Conservation (phyloP, 768 basidiomycete species). For the Agrocybe pediades region DNA sequence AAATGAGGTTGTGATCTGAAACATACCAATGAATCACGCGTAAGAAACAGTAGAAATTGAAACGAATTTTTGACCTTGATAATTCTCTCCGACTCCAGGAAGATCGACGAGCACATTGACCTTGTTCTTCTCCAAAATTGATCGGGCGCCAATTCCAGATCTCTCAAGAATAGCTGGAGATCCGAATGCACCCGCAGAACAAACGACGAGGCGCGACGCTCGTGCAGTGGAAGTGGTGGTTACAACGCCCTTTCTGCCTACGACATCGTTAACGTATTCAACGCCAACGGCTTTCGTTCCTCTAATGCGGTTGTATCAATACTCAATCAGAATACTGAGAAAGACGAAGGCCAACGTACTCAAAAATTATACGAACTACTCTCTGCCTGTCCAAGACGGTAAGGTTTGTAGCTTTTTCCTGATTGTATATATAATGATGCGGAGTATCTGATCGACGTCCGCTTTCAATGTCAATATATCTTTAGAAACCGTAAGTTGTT, state of each 20-base stretch:
- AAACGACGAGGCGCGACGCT: constrained; percentile 47
- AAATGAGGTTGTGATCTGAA: constrained; percentile 42
- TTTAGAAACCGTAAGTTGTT: constrained; percentile 23
- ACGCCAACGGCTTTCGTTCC: constrained; percentile 48
- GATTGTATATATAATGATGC: constrained; percentile 53
- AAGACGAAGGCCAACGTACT: constrained; percentile 31
- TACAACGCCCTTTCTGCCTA: constrained; percentile 21
- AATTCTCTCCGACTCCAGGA: constrained; percentile 78
- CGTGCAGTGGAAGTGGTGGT: constrained; percentile 23
- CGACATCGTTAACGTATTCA: constrained; percentile 46
- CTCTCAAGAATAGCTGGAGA: constrained; percentile 58
- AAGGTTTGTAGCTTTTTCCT: constrained; percentile 42
- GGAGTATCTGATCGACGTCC: constrained; percentile 62
- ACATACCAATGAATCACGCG: neutral
- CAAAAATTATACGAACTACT: constrained; percentile 50
- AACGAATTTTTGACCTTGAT: constrained; percentile 40
- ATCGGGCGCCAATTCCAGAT: constrained; percentile 58
- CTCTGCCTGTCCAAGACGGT: constrained; percentile 38
- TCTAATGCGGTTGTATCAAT: constrained; percentile 22
- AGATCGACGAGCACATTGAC: constrained; percentile 60
- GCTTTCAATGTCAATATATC: constrained; percentile 53
- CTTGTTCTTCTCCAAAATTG: constrained; percentile 45
- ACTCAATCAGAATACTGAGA: neutral
- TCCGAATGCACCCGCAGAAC: constrained; percentile 57
- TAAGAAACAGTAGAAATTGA: neutral